Evolutionary conservation across 1,139 yeast species (phyloP), one percentile per base, ranked within the genome.

Genomic region (Scheffersomyces parashehatae): DNA sequence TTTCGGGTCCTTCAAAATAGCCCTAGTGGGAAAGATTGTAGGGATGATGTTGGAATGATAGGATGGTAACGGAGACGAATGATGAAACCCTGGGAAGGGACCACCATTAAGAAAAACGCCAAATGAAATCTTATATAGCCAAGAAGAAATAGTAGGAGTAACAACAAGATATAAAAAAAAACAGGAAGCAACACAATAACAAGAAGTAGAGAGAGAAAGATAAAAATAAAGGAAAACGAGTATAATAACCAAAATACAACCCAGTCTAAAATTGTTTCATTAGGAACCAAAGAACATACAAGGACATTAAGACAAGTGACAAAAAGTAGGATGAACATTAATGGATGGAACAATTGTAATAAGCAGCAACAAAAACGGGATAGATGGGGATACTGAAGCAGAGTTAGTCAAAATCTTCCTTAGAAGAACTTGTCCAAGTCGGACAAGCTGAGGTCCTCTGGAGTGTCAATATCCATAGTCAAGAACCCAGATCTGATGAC

Each of bases 401-500:
- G 26, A 20, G 26, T 6, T 2, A 20, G 26, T 20, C 26, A 20
- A 20, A 5, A 20, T 5, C 26, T 20, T 20, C 26, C 7, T 20
- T 20, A 20, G 26, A 85, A 84, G 58, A 85, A 73, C 50, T 79
- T 79, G 58, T 86, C 95, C 53, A 86, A 67, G 54, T 86, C 93
- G 37, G 87, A 84, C 56, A 85, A 72, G 36, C 88, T 81, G 29
- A 83, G 74, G 52, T 85, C 86, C 66, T 86, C 95, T 6, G 95
- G 95, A 35, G 87, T 74, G 28, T 82, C 86, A 53, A 86, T 85
- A 51, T 85, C 91, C 60, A 83, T 86, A 39, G 84, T 76, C 58
- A 85, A 70, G 59, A 85, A 86, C 8, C 95, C 93, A 11, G 85
- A 80, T 56, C 88, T 74, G 37, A 85, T 83, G 32, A 85, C 85